Conservation (phyloP, 345 rosid genomes). For the Lumnitzera racemosa region DNA sequence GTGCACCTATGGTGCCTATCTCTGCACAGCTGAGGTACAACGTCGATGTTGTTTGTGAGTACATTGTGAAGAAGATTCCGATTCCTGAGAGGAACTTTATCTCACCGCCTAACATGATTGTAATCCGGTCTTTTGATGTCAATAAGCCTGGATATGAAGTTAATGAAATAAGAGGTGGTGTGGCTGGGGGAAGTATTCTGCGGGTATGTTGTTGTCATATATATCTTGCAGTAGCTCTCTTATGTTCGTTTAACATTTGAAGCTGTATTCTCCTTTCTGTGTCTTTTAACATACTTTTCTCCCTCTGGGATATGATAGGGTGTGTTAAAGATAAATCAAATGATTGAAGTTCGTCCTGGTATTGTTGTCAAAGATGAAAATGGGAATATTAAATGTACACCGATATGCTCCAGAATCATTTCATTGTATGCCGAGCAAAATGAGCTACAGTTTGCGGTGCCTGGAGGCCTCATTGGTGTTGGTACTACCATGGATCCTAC, state of each 20-base stretch:
- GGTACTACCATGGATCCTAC: conserved; percentile 99
- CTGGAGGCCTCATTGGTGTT: conserved; percentile 96
- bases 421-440: conserved; percentile 87
- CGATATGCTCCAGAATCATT: conserved; percentile 81
- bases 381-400: conserved; percentile 81
- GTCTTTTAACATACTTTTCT: neutral
- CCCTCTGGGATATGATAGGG: conserved; percentile 39
- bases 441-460: conserved; percentile 95
- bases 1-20: conserved; percentile 87
- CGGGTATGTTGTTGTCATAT: conserved; percentile 33
- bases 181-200: conserved; percentile 97
- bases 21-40: conserved; percentile 94
- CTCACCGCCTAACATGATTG: conserved; percentile 93
- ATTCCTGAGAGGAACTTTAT: conserved; percentile 87
- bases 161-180: conserved; percentile 95
- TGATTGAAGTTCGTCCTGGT: conserved; percentile 90
- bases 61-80: conserved; percentile 85
- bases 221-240: neutral
- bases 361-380: conserved; percentile 73
- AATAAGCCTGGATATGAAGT: conserved; percentile 91
- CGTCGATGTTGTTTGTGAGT: conserved; percentile 91
- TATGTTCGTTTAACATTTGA: neutral
- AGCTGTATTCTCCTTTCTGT: neutral
- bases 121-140: conserved; percentile 92
- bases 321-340: conserved; percentile 82